Evolutionary conservation across 2,329 filamentous ascomycete genomes (phyloP).

Genomic region (Tolypocladium guangdongense): DNA sequence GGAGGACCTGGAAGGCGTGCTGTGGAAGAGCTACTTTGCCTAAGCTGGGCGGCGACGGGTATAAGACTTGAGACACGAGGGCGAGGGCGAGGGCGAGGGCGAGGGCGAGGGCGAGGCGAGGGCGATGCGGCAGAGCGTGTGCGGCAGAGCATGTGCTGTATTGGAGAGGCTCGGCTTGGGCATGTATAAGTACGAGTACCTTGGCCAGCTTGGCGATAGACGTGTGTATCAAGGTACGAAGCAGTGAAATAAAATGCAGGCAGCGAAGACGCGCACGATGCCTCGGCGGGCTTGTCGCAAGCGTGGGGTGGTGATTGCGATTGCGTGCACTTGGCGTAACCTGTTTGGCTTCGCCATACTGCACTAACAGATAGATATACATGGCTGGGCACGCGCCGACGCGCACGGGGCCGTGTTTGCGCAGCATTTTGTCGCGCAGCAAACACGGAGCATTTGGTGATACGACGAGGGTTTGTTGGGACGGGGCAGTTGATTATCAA

Average conservation of each 20-base stretch:
- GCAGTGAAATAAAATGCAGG: not conserved
- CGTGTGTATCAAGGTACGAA: too few species aligned
- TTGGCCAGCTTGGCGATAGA: not conserved
- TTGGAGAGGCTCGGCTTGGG: not conserved
- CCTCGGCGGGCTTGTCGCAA: not conserved
- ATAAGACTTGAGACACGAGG: constrained; percentile 6
- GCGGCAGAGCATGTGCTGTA: not conserved
- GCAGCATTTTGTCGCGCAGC: not conserved
- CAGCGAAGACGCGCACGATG: not conserved
- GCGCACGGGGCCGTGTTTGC: not conserved
- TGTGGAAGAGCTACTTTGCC: constrained; percentile 99
- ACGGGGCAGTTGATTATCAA: too few species aligned
- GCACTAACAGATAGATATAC: too few species aligned
- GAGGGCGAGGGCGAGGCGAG: too few species aligned
- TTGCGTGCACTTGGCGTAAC: not conserved
- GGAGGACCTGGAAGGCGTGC: constrained; percentile 87
- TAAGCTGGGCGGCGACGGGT: too few species aligned
- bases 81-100: too few species aligned
- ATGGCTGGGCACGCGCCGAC: not conserved
- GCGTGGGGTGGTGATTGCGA: not conserved
- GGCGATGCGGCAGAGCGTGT: too few species aligned
- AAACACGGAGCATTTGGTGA: not conserved
- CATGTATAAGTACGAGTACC: not conserved
- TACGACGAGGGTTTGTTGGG: too few species aligned
- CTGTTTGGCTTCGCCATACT: not conserved